Base-by-base conservation (phyloP, 106 monocot genomes). In the Dendrobium nobile region DNA sequence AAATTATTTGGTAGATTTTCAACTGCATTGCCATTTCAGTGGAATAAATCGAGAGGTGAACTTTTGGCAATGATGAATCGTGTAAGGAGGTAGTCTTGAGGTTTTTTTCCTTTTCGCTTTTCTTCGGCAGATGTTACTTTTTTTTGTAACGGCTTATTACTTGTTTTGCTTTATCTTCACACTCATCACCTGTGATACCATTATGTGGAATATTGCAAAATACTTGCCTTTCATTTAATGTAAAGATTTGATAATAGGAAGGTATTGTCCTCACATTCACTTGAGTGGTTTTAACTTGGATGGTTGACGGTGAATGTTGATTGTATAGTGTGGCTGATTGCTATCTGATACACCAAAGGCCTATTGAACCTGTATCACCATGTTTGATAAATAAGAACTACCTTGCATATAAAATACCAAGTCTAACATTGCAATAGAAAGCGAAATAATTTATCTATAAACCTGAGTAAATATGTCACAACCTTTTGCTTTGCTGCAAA, bases 21-120 rank as follows among this genome's bases (percentile, higher is more conserved):
- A 44, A 74, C 74, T 42, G 18, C 20, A 44, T 42, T 74, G 43
- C 74, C 74, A 74, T 74, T 74, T 74, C 74, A 74, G 8, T 44
- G 74, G 42, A 15, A 74, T n/a, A 74, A 41, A 13, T 74, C 74
- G 74, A 74, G 74, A 42, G 43, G 74, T 16, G 33, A 70, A 70
- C 6, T 74, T 74, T 74, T 44, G 41, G n/a, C 24, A 74, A 74
- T 74, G 74, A 74, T 44, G 74, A 42, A 18, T 42, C 2, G 2
- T 74, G 17, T 44, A 3, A 16, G 43, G 19, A 44, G 74, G 74
- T 74, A 74, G 10, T 74, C 16, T 74, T 74, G n/a, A 42, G 18
- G 7, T 41, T 42, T 74, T 44, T 20, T 74, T 74, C 15, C 42
- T 31, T 33, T 33, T 70, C 7, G 4, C 64, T 31, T 13, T 5